Percentiles rank a stretch among this genome's conserved stretches.
Conservation (phyloP, 2,329 filamentous ascomycete genomes). For the Sphaerulina populicola region DNA sequence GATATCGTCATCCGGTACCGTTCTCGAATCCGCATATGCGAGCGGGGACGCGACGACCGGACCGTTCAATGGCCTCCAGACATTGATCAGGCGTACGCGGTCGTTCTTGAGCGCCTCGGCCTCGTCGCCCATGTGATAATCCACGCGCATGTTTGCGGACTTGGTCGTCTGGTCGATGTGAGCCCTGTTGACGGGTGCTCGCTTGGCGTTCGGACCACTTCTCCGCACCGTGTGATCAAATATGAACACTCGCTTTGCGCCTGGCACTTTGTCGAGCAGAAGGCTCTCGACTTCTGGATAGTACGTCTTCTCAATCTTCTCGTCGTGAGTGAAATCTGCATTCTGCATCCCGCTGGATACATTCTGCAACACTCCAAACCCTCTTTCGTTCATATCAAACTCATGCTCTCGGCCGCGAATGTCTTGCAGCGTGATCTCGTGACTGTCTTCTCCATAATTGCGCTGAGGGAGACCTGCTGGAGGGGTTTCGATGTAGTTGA, state of each 20-base stretch:
- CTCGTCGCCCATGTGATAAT: constrained; percentile 57
- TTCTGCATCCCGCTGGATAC: constrained; percentile 45
- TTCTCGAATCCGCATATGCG: constrained; percentile 49
- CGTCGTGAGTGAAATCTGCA: constrained; percentile 57
- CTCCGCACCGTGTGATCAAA: constrained; percentile 89
- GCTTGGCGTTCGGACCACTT: constrained; percentile 48
- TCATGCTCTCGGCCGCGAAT: constrained; percentile 60
- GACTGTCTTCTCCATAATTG: constrained; percentile 52
- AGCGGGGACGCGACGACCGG: constrained; percentile 51
- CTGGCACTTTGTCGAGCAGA: constrained; percentile 59
- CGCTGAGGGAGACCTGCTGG: constrained; percentile 53
- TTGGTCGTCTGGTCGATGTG: constrained; percentile 75
- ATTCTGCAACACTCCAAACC: constrained; percentile 58
- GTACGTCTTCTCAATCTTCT: constrained; percentile 61
- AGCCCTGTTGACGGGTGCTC: constrained; percentile 61
- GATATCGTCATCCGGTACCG: constrained; percentile 54
- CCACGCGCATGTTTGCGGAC: constrained; percentile 60
- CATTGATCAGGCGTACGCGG: constrained; percentile 76
- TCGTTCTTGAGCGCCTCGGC: constrained; percentile 57
- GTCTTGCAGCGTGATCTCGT: constrained; percentile 58
- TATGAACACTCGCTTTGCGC: constrained; percentile 57
- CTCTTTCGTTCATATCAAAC: constrained; percentile 63
- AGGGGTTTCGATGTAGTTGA: constrained; percentile 52
- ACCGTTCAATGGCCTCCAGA: constrained; percentile 63
- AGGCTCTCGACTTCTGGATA: constrained; percentile 76